A percentile compares a stretch with the other conserved stretches of the same genome.
phyloP scores from a whole-genome alignment of 345 rosid genomes.

The Gossypioides kirkii region DNA sequence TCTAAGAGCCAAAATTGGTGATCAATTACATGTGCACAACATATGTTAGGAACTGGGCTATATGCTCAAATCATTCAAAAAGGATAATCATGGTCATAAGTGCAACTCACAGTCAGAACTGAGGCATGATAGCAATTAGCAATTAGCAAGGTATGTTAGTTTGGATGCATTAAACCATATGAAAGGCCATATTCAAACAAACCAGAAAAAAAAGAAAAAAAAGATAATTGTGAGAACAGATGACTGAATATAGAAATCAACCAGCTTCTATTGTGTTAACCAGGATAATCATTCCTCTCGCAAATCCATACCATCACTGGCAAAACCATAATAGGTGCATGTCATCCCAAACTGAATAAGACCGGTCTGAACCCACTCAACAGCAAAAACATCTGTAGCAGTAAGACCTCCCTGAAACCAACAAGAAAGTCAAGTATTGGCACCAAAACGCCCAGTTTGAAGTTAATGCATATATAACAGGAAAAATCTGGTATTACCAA shows the following conservation, averaged over 20 bases:
- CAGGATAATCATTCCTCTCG: constrained; percentile 1
- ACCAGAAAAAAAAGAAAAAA: not conserved
- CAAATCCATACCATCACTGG: constrained; percentile 77
- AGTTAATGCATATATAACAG: not conserved
- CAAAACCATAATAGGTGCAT: constrained; percentile 92
- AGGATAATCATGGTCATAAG: not conserved
- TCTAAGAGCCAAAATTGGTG: not conserved
- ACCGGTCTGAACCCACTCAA: constrained; percentile 91
- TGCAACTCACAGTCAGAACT: not conserved
- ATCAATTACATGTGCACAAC: not conserved
- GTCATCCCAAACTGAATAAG: constrained; percentile 88
- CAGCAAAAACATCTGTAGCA: constrained; percentile 96
- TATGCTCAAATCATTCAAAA: not conserved
- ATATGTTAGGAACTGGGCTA: not conserved
- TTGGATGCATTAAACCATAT: constrained; percentile 2
- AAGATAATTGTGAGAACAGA: not conserved
- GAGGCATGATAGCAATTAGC: not conserved
- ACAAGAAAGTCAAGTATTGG: not conserved
- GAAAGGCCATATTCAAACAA: not conserved
- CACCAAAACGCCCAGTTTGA: not conserved
- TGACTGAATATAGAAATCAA: not conserved
- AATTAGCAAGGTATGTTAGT: not conserved
- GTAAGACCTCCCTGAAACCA: constrained; percentile 88
- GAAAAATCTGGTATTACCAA: not conserved
- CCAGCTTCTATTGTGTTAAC: not conserved